A percentile compares a stretch with the other conserved stretches of the same genome.
phyloP scores from a whole-genome alignment of 176 grass and related monocot species.

The Oryza coarctata region DNA sequence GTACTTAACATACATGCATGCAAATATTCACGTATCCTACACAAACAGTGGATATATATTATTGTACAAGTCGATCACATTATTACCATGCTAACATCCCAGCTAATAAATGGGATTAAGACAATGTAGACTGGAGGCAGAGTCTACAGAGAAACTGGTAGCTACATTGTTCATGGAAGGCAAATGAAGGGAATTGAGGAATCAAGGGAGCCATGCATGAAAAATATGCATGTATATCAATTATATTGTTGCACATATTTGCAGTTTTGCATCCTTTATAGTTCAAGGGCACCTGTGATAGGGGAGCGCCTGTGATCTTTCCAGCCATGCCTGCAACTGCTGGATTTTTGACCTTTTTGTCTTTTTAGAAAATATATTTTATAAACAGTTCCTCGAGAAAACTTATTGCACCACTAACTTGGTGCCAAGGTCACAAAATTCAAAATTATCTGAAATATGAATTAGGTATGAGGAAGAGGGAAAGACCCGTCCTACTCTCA shows the following conservation, averaged over 20 bases:
- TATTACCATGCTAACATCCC: conserved; percentile 17
- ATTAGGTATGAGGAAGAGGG: too few species aligned
- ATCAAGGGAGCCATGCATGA: too few species aligned
- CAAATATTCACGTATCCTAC: neutral
- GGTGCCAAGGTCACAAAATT: too few species aligned
- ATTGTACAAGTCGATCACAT: neutral
- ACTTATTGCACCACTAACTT: too few species aligned
- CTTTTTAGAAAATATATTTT: too few species aligned
- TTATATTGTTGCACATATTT: too few species aligned
- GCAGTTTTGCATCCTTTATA: neutral
- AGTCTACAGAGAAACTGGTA: neutral
- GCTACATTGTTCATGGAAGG: neutral
- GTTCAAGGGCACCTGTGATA: conserved; percentile 20
- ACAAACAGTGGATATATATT: neutral
- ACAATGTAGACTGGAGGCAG: neutral
- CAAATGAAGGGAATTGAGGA: neutral
- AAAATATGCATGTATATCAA: too few species aligned
- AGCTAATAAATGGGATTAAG: conserved; percentile 8
- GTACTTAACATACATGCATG: neutral
- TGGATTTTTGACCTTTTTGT: too few species aligned
- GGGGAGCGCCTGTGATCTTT: neutral
- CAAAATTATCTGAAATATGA: too few species aligned
- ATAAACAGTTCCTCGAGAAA: too few species aligned
- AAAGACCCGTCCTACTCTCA: too few species aligned
- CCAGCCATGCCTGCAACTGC: neutral